Conservation (phyloP, 495 filamentous ascomycete species). For the Podospora anserina region DNA sequence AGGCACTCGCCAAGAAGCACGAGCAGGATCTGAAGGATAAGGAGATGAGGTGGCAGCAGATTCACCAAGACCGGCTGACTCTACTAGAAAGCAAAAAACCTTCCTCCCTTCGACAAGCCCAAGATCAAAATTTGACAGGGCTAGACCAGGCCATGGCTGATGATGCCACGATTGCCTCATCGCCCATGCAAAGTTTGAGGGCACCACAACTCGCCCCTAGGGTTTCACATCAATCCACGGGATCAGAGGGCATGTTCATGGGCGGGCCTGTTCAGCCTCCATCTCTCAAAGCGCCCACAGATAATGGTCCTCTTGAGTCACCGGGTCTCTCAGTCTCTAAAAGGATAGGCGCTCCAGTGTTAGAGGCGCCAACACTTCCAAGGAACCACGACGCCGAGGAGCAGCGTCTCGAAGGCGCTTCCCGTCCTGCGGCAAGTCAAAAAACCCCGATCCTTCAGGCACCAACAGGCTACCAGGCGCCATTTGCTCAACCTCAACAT, state of each 20-base stretch:
- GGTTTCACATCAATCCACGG: neutral
- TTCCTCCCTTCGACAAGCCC: neutral
- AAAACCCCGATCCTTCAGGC: neutral
- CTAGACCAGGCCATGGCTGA: neutral
- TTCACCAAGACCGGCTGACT: neutral
- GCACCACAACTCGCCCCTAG: neutral
- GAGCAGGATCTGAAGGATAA: neutral
- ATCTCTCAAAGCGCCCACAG: neutral
- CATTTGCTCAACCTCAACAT: neutral
- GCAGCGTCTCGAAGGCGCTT: neutral
- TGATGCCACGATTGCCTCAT: neutral
- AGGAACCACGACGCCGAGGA: neutral
- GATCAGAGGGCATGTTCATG: neutral
- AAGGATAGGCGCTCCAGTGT: neutral
- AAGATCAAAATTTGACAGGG: neutral
- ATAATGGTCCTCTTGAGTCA: neutral
- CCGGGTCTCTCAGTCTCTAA: neutral
- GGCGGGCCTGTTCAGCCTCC: conserved; percentile 3
- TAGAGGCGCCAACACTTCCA: neutral
- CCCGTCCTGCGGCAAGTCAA: neutral
- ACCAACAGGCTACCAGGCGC: neutral
- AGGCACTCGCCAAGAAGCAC: neutral
- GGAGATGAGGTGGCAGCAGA: neutral
- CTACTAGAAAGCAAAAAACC: neutral
- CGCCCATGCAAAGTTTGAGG: neutral